Base-by-base conservation (phyloP, 495 filamentous ascomycete genomes). In the Lineolata rhizophorae region DNA sequence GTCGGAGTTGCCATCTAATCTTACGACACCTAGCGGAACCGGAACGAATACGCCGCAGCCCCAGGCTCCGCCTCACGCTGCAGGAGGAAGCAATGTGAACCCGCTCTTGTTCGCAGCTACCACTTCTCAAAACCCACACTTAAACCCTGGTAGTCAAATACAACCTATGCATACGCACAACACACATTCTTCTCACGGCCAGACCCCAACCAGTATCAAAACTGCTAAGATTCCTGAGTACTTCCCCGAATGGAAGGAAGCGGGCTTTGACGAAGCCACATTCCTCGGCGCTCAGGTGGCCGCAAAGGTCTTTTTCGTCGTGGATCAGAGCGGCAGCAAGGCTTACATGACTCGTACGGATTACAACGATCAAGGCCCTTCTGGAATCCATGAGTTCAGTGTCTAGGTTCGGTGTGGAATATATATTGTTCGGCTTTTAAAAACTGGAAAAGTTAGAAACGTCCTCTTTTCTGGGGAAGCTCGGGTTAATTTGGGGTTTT, bases 51-150 rank as follows among this genome's bases (percentile, higher is more conserved):
- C 87, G 0, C 87, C 87, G 0, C 68, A 61, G 18, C 75, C 70
- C 5, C 72, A 67, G 31, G 58, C 67, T 14, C 67, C 67, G 24
- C 45, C 41, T 1, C 50, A 52, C 24, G 40, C 39, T 14, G 35
- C 35, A 12, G 19, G 53, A 46, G 52, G 36, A 51, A 49, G 50
- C 18, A 69, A 70, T 20, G 82, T 92, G 5, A 94, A 93, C 49
- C 85, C 87, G 17, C 71, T 97, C 5, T 66, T 97, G 6, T 74
- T 87, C 31, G 85, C 87, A 5, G 87, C 87, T 1, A 95, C 87
- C 0, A 93, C 72, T 13, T 62, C 56, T 5, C 51, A 54, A 31
- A 61, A 53, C 21, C 55, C 65, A 6, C 59, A 65, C 15, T 62
- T 39, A 37, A 44, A 20, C 37, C 47, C 54, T 18, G 50, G 52